Conservation (phyloP, 2,329 filamentous ascomycete genomes). For the Xylaria sp. region DNA sequence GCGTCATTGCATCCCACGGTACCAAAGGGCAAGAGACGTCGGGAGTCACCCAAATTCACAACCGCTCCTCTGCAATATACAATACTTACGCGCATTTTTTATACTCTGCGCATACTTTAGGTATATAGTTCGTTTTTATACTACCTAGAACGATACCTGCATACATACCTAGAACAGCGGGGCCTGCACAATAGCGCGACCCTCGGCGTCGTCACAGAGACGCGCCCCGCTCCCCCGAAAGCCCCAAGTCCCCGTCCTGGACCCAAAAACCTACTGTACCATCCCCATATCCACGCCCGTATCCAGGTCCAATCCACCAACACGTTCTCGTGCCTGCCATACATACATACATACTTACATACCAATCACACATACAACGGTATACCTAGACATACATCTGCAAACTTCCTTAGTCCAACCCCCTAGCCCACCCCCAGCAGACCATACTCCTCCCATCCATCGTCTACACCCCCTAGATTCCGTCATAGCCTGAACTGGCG, state of each 20-base stretch:
- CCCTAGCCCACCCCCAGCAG: constrained; percentile 26
- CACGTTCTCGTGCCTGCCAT: no score
- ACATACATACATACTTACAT: no score
- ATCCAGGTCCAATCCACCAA: constrained; percentile 7
- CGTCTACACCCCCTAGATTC: constrained; percentile 47
- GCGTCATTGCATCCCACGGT: constrained; percentile 10
- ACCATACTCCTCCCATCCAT: constrained; percentile 37
- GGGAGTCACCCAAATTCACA: neutral
- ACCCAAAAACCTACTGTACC: constrained; percentile 42
- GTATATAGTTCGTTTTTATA: constrained; percentile 22
- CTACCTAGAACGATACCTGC: constrained; percentile 9
- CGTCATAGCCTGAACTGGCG: constrained; percentile 61
- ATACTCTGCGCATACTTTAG: neutral
- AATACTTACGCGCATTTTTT: constrained; percentile 5
- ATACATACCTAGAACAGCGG: constrained; percentile 35
- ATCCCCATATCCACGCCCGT: constrained; percentile 16
- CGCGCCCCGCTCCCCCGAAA: constrained; percentile 42
- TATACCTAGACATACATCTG: constrained; percentile 36
- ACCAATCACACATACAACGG: constrained; percentile 31
- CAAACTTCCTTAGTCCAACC: constrained; percentile 32
- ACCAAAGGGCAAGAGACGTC: neutral
- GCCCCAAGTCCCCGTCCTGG: constrained; percentile 21
- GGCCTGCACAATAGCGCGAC: constrained; percentile 51
- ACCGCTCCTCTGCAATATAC: constrained; percentile 10
- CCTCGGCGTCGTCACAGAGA: constrained; percentile 47